Percentiles rank a stretch among this genome's conserved stretches.
Conservation (phyloP, 768 basidiomycete species). For the Kwoniella dejecticola region DNA sequence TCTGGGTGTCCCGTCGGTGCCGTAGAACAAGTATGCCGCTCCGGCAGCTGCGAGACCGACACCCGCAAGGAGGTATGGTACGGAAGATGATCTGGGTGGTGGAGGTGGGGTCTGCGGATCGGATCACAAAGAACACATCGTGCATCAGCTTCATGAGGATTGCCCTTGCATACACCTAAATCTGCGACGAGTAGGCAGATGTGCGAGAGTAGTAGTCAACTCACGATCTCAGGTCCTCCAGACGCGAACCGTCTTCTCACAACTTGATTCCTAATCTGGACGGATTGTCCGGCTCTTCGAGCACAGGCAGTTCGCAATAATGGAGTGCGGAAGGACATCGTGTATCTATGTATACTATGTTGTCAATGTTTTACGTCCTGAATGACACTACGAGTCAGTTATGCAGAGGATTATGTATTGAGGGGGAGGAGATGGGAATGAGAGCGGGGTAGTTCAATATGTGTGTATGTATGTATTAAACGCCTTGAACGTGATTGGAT, state of each 20-base stretch:
- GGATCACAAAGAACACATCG: no score
- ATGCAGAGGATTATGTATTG: no score
- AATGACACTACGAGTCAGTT: no score
- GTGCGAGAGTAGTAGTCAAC: slow-evolving; percentile 3
- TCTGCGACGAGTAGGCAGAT: no score
- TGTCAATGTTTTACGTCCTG: not conserved
- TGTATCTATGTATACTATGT: not conserved
- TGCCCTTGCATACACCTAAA: no score
- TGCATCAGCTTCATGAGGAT: no score
- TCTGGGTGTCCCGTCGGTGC: slow-evolving; percentile 60
- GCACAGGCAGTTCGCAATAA: slow-evolving; percentile 16
- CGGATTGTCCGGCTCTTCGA: slow-evolving; percentile 9
- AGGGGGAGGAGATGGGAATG: not conserved
- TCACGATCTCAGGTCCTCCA: slow-evolving; percentile 39
- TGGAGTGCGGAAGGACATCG: slow-evolving; percentile 21
- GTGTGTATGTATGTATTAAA: no score
- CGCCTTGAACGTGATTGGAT: no score
- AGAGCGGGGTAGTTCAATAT: no score
- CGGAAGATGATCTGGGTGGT: slow-evolving; percentile 42
- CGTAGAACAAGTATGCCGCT: slow-evolving; percentile 67
- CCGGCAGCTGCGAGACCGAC: slow-evolving; percentile 65
- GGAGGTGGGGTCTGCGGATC: slow-evolving; percentile 47
- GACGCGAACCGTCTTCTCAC: slow-evolving; percentile 38
- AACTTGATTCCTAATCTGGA: slow-evolving; percentile 23
- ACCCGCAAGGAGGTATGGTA: slow-evolving; percentile 64